Evolutionary conservation across 2,329 filamentous ascomycete species (phyloP), one percentile per base, ranked within the genome.

Genomic region (Dothideomycetes sp.): DNA sequence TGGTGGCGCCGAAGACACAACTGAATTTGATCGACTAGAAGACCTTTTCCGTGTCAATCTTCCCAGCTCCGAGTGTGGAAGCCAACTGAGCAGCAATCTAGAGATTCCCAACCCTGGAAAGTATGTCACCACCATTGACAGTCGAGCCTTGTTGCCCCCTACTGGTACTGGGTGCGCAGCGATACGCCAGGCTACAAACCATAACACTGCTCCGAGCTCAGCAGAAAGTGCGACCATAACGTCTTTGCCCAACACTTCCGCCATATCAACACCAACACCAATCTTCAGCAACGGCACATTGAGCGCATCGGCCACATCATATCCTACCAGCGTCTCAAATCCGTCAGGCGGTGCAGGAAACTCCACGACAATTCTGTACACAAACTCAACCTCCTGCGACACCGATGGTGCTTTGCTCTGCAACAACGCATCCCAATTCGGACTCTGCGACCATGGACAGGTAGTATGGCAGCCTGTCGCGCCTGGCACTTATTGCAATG

Each of bases 11-110:
- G 57, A 61, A 34, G 73, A 76, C 29, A 53, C 76, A 40, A 60
- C 67, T 1, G 74, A 74, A 49, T 73, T 80, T 47, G 57, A 75
- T 24, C 59, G 64, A 0, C 79, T 93, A 10, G 85, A 85, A 0
- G 67, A 78, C 44, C 81, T 93, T 76, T 80, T 88, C 42, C 71
- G 80, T 1, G 80, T 82, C 52, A 93, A 91, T 62, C 64, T 87
- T 45, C 59, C 55, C 33, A 53, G 51, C 0, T 51, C 51, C 17
- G 72, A 78, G 27, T 54, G 57, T 12, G 55, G 63, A 3, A 77
- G 86, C 50, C 68, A 45, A 46, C 40, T 47, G 56, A 56, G n/a
- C 60, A 19, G 34, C 43, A 36, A 35, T 34, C 22, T 82, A 45
- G 58, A 65, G 13, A 89, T 80, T 65, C 80, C 82, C 6, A 66